Base-by-base conservation (phyloP, 306 rosid genomes). In the Prunus davidiana region DNA sequence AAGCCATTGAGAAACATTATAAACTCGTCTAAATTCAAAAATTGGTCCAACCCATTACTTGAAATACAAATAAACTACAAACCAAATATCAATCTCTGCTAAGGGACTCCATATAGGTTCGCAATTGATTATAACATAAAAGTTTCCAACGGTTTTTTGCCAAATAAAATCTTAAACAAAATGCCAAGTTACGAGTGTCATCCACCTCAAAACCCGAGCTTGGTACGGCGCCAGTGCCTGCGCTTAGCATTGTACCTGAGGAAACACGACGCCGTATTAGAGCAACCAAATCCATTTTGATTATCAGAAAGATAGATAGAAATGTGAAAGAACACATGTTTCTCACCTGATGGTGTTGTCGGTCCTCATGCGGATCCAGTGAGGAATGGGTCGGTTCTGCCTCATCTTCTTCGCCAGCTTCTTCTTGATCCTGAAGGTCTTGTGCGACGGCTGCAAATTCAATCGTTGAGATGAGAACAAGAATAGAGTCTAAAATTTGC, bases 161-260 rank as follows among this genome's bases (percentile, higher is more conserved):
- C 3, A 49, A 62, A 58, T 57, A 56, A 71, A 75, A 51, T 11
- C 64, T 64, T 52, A 11, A 61, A 63, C 67, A 72, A 9, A 11
- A 27, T 12, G 43, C 13, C 20, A 27, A 19, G 27, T 34, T 32
- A 46, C 24, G 50, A 57, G 61, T n/a, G 18, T 18, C 77, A 54
- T 77, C 78, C 87, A 84, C 72, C 91, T 85, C 47, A 92, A 28
- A 92, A 89, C 15, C 97, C 93, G 45, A 91, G 97, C 78, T 91
- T 91, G 81, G 97, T 91, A 71, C 97, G 94, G 76, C 97, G 97
- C 97, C 97, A 91, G 87, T 91, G 97, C 89, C 97, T 88, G 67
- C 97, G 93, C 86, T 91, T 91, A 2, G 95, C 97, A 47, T 91
- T 91, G 69, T 91, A 89, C 85, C 97, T 91, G 78, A 73, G 71